phyloP scores from a whole-genome alignment of 495 filamentous ascomycete species.

The Annulohypoxylon stygium region DNA sequence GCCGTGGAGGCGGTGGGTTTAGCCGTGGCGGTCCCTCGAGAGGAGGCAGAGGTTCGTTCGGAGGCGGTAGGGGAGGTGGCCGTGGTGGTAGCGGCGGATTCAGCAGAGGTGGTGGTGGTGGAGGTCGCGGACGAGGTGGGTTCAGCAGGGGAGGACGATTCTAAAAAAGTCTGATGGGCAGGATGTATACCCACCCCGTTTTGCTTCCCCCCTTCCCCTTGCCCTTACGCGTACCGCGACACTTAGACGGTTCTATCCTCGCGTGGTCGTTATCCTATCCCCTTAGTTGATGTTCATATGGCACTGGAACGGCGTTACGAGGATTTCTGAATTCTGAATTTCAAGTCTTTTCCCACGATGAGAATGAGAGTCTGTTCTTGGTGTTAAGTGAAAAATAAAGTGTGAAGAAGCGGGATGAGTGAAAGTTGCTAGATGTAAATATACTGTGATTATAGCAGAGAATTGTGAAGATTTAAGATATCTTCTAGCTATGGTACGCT shows the following conservation, averaged over 20 bases:
- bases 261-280: slow-evolving; percentile 3
- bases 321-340: slow-evolving; percentile 27
- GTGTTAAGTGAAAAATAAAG: neutral
- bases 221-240: neutral
- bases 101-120: slow-evolving; percentile 37
- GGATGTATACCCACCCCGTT: slow-evolving; percentile 7
- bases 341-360: slow-evolving; percentile 9
- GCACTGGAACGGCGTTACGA: slow-evolving; percentile 50
- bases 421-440: neutral
- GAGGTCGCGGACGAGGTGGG: slow-evolving; percentile 50
- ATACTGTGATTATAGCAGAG: neutral
- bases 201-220: slow-evolving; percentile 4
- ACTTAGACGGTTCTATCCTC: neutral
- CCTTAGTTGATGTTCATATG: slow-evolving; percentile 37
- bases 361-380: neutral
- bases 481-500: neutral
- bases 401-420: neutral
- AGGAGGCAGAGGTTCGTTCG: slow-evolving; percentile 42
- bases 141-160: slow-evolving; percentile 51
- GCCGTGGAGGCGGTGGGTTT: slow-evolving; percentile 38
- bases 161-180: slow-evolving; percentile 14
- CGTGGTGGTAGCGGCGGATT: slow-evolving; percentile 46
- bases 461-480: neutral
- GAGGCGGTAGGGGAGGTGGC: slow-evolving; percentile 47
- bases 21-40: slow-evolving; percentile 42